These are phyloP conservation scores for Chaetomiaceae sp. DNA, from an alignment of 2,329 filamentous ascomycete species.

Conservation along the genomic window DNA sequence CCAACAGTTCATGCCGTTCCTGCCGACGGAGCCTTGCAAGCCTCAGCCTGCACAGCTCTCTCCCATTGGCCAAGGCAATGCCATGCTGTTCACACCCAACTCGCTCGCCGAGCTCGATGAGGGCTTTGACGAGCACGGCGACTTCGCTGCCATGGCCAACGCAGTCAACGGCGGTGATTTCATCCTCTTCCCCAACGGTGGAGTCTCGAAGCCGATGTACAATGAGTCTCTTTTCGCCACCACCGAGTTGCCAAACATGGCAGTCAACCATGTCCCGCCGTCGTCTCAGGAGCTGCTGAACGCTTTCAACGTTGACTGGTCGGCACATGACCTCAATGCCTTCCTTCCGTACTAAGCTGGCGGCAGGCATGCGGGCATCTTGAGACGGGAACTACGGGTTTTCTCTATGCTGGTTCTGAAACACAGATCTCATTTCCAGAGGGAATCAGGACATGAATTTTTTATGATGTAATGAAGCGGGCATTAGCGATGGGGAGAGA, in stretches of 20 bases:
- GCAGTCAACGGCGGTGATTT: slow-evolving; percentile 53
- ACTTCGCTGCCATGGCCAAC: slow-evolving; percentile 34
- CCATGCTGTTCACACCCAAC: slow-evolving; percentile 65
- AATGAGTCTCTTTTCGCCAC: slow-evolving; percentile 44
- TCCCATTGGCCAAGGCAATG: slow-evolving; percentile 61
- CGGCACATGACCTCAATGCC: slow-evolving; percentile 23
- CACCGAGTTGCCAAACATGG: slow-evolving; percentile 45
- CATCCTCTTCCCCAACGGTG: slow-evolving; percentile 50
- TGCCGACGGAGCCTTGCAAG: slow-evolving; percentile 37
- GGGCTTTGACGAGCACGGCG: slow-evolving; percentile 53
- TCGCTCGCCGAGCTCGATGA: slow-evolving; percentile 62
- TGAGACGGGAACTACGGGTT: neutral
- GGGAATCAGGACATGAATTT: neutral
- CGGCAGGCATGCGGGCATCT: neutral
- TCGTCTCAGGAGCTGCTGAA: slow-evolving; percentile 49
- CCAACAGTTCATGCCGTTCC: slow-evolving; percentile 40
- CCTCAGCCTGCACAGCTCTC: slow-evolving; percentile 56
- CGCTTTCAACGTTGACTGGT: slow-evolving; percentile 39
- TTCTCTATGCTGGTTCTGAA: neutral
- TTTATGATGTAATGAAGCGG: slow-evolving; percentile 24
- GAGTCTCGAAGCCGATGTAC: slow-evolving; percentile 38
- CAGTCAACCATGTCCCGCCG: slow-evolving; percentile 48
- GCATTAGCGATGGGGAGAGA: slow-evolving; percentile 13
- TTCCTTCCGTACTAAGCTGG: slow-evolving; percentile 16
- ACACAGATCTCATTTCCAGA: neutral